These are phyloP conservation scores for Pythium dissimile DNA, from an alignment of 352 stramenopile genomes.

Conservation along the genomic window DNA sequence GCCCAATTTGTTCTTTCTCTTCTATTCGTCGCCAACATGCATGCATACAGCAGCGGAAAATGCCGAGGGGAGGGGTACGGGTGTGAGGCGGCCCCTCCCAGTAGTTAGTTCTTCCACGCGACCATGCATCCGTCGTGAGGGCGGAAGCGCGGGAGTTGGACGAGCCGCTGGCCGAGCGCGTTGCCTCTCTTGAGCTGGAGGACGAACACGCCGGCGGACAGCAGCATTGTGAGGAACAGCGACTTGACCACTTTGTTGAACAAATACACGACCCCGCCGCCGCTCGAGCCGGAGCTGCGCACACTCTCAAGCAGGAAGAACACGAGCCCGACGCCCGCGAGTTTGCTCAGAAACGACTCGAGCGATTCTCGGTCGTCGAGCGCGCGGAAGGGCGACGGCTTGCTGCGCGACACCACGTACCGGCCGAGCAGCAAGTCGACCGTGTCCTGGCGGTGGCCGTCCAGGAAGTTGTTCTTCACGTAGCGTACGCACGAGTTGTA, in stretches of 20 bases:
- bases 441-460: constrained; percentile 90
- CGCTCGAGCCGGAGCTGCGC: constrained; percentile 15
- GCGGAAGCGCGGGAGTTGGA: constrained; percentile 55
- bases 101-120: constrained; percentile 56
- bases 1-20: no score
- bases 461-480: constrained; percentile 95
- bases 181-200: constrained; percentile 80
- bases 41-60: no score
- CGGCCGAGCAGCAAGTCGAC: constrained; percentile 88
- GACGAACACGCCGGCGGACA: constrained; percentile 43
- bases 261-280: constrained; percentile 35
- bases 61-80: no score
- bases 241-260: constrained; percentile 60
- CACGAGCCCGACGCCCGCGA: constrained; percentile 40
- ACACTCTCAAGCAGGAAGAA: constrained; percentile 68
- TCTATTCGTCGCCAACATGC: no score
- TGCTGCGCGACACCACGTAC: constrained; percentile 59
- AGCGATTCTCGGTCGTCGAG: constrained; percentile 37
- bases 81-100: no score
- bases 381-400: constrained; percentile 61
- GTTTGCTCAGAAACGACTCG: constrained; percentile 49
- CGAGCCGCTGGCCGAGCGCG: constrained; percentile 57
- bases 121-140: constrained; percentile 77
- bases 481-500: constrained; percentile 93
- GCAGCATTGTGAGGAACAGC: constrained; percentile 42